phyloP scores from a whole-genome alignment of 1,139 yeast genomes.

The Protomyces inouyei region DNA sequence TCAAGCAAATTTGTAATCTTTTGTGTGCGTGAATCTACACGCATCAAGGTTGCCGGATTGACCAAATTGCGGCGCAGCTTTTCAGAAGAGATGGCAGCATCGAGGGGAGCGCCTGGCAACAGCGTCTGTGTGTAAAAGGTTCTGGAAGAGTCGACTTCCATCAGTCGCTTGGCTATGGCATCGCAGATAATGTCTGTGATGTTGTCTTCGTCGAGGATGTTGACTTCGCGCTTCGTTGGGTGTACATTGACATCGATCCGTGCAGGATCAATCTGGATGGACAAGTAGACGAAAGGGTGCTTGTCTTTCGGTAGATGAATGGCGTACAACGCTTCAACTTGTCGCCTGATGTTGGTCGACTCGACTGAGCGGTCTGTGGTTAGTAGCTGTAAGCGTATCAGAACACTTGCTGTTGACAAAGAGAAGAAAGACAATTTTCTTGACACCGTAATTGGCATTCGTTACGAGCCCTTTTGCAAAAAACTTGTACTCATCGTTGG shows the following conservation, averaged over 20 bases:
- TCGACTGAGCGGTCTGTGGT: constrained; percentile 58
- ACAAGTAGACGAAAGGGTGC: constrained; percentile 70
- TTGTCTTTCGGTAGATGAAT: constrained; percentile 73
- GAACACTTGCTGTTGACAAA: constrained; percentile 57
- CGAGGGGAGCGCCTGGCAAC: constrained; percentile 13
- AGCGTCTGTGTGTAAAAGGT: constrained; percentile 56
- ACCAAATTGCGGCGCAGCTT: constrained; percentile 1
- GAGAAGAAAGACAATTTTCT: constrained; percentile 62
- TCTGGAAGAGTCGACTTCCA: constrained; percentile 63
- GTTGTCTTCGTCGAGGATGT: constrained; percentile 82
- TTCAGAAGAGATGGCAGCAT: constrained; percentile 11
- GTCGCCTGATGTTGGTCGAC: constrained; percentile 73
- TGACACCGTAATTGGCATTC: constrained; percentile 65
- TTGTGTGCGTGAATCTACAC: constrained; percentile 34
- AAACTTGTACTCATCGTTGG: constrained; percentile 33
- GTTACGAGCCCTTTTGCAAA: constrained; percentile 59
- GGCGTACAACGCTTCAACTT: constrained; percentile 59
- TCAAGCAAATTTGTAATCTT: constrained; percentile 30
- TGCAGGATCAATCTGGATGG: constrained; percentile 58
- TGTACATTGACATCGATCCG: constrained; percentile 90
- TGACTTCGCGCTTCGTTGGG: constrained; percentile 90
- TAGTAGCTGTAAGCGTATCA: no score
- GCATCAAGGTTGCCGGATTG: constrained; percentile 13
- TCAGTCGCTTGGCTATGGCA: constrained; percentile 49
- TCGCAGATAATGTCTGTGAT: constrained; percentile 60